Evolutionary conservation across 1,139 yeast genomes (phyloP).

Genomic region (Nakaseomyces bracarensis): DNA sequence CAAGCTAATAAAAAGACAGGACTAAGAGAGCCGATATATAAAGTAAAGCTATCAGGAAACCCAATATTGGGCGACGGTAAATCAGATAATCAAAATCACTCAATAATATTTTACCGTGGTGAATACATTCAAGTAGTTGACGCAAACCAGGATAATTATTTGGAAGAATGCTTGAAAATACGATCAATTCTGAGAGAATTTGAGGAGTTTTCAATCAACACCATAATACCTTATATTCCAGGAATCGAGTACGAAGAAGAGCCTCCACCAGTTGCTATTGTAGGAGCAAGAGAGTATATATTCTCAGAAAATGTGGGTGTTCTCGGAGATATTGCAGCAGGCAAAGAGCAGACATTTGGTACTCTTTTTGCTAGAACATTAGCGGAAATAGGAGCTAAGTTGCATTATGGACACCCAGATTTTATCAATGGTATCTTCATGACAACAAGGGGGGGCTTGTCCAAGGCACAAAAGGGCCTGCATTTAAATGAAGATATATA

Average conservation of each 20-base stretch:
- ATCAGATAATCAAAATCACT: slow-evolving; percentile 76
- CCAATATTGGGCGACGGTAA: slow-evolving; percentile 89
- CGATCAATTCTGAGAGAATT: slow-evolving; percentile 72
- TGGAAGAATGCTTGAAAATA: slow-evolving; percentile 78
- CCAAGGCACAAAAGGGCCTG: slow-evolving; percentile 80
- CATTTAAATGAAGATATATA: slow-evolving; percentile 86
- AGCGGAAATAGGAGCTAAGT: slow-evolving; percentile 78
- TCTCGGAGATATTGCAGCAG: slow-evolving; percentile 87
- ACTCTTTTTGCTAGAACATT: slow-evolving; percentile 79
- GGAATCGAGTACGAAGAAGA: slow-evolving; percentile 34
- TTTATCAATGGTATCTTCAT: slow-evolving; percentile 74
- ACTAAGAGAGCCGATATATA: slow-evolving; percentile 41
- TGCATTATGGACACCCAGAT: slow-evolving; percentile 92
- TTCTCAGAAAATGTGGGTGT: slow-evolving; percentile 83
- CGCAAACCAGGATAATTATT: slow-evolving; percentile 80
- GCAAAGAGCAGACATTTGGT: slow-evolving; percentile 89
- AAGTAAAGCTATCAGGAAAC: slow-evolving; percentile 65
- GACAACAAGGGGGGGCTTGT: slow-evolving; percentile 86
- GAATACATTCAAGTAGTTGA: slow-evolving; percentile 83
- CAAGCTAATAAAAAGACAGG: slow-evolving; percentile 36
- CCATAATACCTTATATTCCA: slow-evolving; percentile 40
- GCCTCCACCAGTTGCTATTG: slow-evolving; percentile 61
- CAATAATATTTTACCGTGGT: slow-evolving; percentile 72
- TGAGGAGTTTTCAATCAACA: slow-evolving; percentile 45
- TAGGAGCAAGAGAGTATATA: slow-evolving; percentile 84